Evolutionary conservation across 192 early-diverging fungal genomes (phyloP), one percentile per base, ranked within the genome.

Genomic region (Linnemannia zychae): DNA sequence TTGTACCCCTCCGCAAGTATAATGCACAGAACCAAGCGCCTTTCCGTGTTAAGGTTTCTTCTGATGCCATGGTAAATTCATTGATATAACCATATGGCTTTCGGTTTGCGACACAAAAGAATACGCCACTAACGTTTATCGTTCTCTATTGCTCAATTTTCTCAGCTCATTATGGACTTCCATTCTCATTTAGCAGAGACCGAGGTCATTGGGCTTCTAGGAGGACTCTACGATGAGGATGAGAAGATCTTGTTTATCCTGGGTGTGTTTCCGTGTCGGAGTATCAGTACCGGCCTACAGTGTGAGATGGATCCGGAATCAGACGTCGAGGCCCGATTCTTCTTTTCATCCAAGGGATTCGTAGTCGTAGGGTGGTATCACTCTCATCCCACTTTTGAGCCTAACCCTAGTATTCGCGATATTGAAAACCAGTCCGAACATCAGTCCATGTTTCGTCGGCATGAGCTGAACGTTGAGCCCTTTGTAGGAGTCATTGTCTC

Each of bases 281-380:
- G 94, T 74, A 90, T 93, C 48, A 95, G 95, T 84, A 96, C 96
- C 4, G 92, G 94, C 3, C 92, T 96, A 52, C 95, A 94, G 89
- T 99, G 97, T 88, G 98, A 99, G 81, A 97, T 99, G 95, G 97
- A 98, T 78, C 95, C 96, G 33, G 93, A 84, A 17, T 95, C 95
- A 1, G 97, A 99, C 75, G 93, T 97, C 67, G 90, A 93, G 48
- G 97, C 98, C 1, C 90, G 96, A 15, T 91, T 93, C 52, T 90
- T 84, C 24, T 99, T 99, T 86, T 89, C 87, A 0, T 82, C 80
- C 9, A 87, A 89, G 77, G 91, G 92, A 0, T 90, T 91, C 67
- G 82, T 82, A 28, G 95, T 95, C 1, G 96, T 98, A 40, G 97
- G 97, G 68, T 99, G 98, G 98, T 99, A 97, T 89, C 98, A 99